Evolutionary conservation across 2,329 filamentous ascomycete genomes (phyloP).

Genomic region (Oidium heveae): DNA sequence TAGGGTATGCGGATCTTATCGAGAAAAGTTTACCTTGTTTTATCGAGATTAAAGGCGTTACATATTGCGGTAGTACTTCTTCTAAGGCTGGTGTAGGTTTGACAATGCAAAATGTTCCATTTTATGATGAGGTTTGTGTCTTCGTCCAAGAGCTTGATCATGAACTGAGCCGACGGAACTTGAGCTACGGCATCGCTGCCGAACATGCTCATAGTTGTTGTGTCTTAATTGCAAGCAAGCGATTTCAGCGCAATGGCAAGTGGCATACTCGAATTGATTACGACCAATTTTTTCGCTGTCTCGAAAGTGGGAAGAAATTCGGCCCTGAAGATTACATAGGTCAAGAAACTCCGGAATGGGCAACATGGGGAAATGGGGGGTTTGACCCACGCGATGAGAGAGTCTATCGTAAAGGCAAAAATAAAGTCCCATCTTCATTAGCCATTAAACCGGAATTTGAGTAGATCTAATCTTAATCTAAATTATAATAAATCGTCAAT

Average conservation of each 20-base stretch:
- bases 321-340: conserved; percentile 79
- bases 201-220: conserved; percentile 94
- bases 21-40: conserved; percentile 73
- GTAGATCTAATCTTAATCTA: not conserved
- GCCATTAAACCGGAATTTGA: too few relatives aligned
- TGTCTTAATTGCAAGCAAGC: conserved; percentile 56
- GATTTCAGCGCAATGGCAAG: conserved; percentile 50
- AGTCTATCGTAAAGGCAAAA: conserved; percentile 62
- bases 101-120: conserved; percentile 94
- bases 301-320: conserved; percentile 48
- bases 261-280: conserved; percentile 93
- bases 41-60: conserved; percentile 88
- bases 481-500: not conserved
- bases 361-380: conserved; percentile 77
- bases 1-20: conserved; percentile 74
- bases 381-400: conserved; percentile 79
- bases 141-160: conserved; percentile 56
- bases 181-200: conserved; percentile 74
- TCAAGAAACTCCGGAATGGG: conserved; percentile 70
- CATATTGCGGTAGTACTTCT: conserved; percentile 67
- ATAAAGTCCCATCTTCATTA: conserved; percentile 6
- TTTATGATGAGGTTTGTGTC: conserved; percentile 68
- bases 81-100: conserved; percentile 64
- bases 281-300: conserved; percentile 58
- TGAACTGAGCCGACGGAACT: conserved; percentile 40